Evolutionary conservation across 1,284 basidiomycete genomes (phyloP), one percentile per base, ranked within the genome.

Genomic region (Chondrostereum purpureum): DNA sequence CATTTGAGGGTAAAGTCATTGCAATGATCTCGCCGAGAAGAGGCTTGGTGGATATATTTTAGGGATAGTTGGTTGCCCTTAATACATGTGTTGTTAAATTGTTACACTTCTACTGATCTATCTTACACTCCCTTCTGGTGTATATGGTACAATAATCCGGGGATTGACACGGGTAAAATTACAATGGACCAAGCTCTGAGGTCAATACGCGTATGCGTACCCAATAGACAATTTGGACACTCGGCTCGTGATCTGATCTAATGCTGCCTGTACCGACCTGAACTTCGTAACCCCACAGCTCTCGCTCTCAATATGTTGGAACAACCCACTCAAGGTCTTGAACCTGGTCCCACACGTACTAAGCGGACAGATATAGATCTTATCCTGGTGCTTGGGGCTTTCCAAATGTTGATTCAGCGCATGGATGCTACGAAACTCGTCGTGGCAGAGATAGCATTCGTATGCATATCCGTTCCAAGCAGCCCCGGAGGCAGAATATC

Each of bases 221-320:
- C n/a, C n/a, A 10, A 39, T 40, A 18, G 54, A 54, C 50, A 60
- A 39, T 48, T 55, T 53, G 16, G 46, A 54, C 62, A 67, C 61
- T 27, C 51, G 48, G 2, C 60, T 58, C 8, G 67, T 41, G 40
- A 71, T 41, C 4, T 53, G 53, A 35, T 72, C 57, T 66, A 78
- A 64, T 1, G 62, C 57, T 2, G 59, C 56, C 42, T 62, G 62
- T 5, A 69, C 69, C 3, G 50, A 54, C 50, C 42, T 60, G 48
- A 76, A 76, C 56, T 57, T 72, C 17, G 57, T 50, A 21, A 78
- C 65, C 0, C 72, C 74, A 53, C 77, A 80, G 11, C 50, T 60
- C 55, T 71, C 70, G 52, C 76, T 80, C 62, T 79, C 77, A 11
- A 80, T 66, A 49, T 80, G 77, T 56, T 75, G 70, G 40, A 68